These are phyloP conservation scores for Candolleomyces eurysporus DNA, from an alignment of 768 basidiomycete genomes.

Conservation along the genomic window DNA sequence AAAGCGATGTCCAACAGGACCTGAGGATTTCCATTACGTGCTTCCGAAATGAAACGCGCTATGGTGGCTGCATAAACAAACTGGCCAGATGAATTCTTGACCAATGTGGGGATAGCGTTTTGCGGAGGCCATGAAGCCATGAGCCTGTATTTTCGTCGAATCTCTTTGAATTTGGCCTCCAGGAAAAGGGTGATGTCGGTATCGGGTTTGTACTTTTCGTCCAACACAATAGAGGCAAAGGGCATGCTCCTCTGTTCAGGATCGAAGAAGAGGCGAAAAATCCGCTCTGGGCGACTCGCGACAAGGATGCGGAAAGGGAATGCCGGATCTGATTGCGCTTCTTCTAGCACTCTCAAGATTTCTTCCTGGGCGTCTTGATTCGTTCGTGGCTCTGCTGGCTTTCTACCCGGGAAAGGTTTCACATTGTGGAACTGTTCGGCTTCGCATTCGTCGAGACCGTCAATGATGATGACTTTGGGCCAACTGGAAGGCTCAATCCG, in stretches of 20 bases:
- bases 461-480: conserved; percentile 7
- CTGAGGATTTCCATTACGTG: not conserved
- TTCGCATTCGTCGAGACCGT: conserved; percentile 12
- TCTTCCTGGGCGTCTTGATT: not conserved
- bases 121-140: conserved; percentile 5
- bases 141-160: not conserved
- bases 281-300: conserved; percentile 9
- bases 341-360: conserved; percentile 4
- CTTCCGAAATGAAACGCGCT: conserved; percentile 19
- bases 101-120: conserved; percentile 9
- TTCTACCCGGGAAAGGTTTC: not conserved
- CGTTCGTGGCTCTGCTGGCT: not conserved
- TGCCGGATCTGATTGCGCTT: not conserved
- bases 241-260: not conserved
- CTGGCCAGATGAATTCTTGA: conserved; percentile 21
- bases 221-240: not conserved
- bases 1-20: not conserved
- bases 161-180: not conserved
- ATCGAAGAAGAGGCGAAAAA: conserved; percentile 1
- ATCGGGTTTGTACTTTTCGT: not conserved
- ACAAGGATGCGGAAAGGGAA: conserved; percentile 6
- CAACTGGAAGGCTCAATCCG: not conserved
- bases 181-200: conserved; percentile 1
- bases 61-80: conserved; percentile 28
- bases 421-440: not conserved